Percentiles rank a stretch among this genome's conserved stretches.
Conservation (phyloP, 73 alveolate species). For the Uronychia binucleata region DNA sequence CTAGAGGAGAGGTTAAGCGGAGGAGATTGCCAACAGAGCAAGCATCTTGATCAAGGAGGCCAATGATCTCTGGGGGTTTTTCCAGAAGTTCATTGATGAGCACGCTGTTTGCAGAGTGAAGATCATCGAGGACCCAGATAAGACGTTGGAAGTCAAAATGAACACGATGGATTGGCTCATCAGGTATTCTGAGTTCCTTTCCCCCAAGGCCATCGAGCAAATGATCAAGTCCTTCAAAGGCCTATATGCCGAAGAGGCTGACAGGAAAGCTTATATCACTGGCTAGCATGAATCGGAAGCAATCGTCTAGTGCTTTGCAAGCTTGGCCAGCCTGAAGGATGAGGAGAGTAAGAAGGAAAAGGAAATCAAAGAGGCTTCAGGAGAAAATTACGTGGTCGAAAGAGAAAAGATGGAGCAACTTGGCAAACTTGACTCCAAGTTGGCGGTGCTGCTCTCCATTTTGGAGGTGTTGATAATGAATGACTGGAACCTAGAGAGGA, state of each 20-base stretch:
- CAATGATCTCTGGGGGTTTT: conserved; percentile 53
- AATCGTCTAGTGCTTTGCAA: not conserved
- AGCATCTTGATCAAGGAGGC: conserved; percentile 41
- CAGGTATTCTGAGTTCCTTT: conserved; percentile 60
- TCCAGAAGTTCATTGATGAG: conserved; percentile 63
- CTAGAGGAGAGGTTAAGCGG: not conserved
- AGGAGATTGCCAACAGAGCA: not conserved
- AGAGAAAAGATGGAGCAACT: conserved; percentile 7
- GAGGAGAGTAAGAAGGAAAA: conserved; percentile 24
- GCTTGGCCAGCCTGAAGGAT: conserved; percentile 8
- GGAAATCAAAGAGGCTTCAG: not conserved
- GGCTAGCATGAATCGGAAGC: conserved; percentile 48
- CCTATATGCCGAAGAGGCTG: conserved; percentile 38
- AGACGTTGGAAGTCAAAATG: conserved; percentile 35
- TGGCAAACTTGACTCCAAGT: conserved; percentile 11
- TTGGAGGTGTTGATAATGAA: conserved; percentile 63
- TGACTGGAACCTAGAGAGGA: conserved; percentile 51
- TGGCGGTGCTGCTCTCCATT: conserved; percentile 35
- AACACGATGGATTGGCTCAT: conserved; percentile 77
- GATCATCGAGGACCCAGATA: conserved; percentile 38
- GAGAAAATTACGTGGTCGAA: not conserved
- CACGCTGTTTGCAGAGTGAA: conserved; percentile 47
- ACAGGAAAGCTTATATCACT: conserved; percentile 24
- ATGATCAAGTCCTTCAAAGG: conserved; percentile 48
- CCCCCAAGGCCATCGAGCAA: conserved; percentile 55